Conservation (phyloP, 2,329 filamentous ascomycete species). For the Xylaria hypoxylon region DNA sequence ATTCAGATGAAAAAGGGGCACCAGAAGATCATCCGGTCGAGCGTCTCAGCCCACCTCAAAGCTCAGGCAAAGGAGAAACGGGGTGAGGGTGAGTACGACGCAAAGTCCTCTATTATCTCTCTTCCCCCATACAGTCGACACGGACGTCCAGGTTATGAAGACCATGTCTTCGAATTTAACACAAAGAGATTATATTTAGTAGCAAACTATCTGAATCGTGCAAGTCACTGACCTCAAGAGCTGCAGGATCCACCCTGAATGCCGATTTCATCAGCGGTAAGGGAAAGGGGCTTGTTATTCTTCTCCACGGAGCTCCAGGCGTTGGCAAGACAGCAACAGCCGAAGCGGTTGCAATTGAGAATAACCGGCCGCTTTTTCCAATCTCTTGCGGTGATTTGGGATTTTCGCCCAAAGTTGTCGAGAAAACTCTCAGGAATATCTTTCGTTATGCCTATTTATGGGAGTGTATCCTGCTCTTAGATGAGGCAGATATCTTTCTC, state of each 20-base stretch:
- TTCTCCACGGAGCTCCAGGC: no score
- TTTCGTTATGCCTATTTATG: slow-evolving; percentile 15
- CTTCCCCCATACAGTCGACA: no score
- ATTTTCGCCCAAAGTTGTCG: background rate
- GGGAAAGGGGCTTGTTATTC: no score
- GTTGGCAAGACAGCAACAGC: slow-evolving; percentile 4
- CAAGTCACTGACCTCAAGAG: background rate
- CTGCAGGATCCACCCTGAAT: background rate
- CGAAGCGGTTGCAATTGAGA: slow-evolving; percentile 3
- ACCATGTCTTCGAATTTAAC: no score
- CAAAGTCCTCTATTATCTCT: background rate
- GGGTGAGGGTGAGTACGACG: background rate
- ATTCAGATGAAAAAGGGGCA: slow-evolving; percentile 4
- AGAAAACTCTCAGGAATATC: slow-evolving; percentile 8
- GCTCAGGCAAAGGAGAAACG: slow-evolving; percentile 8
- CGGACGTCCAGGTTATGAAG: no score
- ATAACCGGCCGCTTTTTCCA: background rate
- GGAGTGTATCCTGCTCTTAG: slow-evolving; percentile 10
- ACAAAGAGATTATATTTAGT: no score
- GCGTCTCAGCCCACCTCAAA: background rate
- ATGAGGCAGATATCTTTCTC: slow-evolving; percentile 17
- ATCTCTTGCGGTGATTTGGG: slow-evolving; percentile 6
- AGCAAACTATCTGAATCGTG: no score
- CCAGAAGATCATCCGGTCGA: slow-evolving; percentile 4
- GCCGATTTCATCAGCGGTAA: background rate